phyloP scores from a whole-genome alignment of 257 asterid species.

The Solanum lycopersicoides region DNA sequence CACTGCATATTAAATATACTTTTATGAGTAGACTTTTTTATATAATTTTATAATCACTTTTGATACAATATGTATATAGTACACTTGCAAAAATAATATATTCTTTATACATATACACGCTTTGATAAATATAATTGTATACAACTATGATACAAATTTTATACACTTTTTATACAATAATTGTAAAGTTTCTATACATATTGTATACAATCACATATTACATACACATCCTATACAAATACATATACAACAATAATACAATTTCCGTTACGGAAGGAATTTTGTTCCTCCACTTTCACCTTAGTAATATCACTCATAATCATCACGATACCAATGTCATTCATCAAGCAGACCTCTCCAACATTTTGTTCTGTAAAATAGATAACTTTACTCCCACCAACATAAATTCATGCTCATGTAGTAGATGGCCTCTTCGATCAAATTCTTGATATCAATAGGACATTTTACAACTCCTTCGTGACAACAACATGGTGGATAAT shows the following conservation, averaged over 20 bases:
- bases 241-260: background rate
- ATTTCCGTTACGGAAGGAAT: too few relatives aligned
- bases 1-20: too few relatives aligned
- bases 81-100: too few relatives aligned
- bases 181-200: background rate
- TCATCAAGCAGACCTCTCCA: background rate
- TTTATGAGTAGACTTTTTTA: too few relatives aligned
- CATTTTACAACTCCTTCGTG: too few relatives aligned
- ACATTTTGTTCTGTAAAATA: background rate
- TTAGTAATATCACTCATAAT: background rate
- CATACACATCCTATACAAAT: too few relatives aligned
- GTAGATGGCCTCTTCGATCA: conserved; percentile 53
- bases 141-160: background rate
- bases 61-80: too few relatives aligned
- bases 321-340: background rate
- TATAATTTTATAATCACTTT: too few relatives aligned
- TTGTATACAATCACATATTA: too few relatives aligned
- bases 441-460: background rate
- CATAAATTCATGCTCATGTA: conserved; percentile 10
- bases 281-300: background rate
- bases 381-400: conserved; percentile 15
- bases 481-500: too few relatives aligned
- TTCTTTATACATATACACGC: background rate
- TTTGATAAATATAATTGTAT: too few relatives aligned
- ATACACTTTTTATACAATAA: too few relatives aligned